A percentile compares a stretch with the other conserved stretches of the same genome.
These are phyloP conservation scores for Ambrosia artemisiifolia DNA, from an alignment of 129 eudicot genomes.

Conservation along the genomic window DNA sequence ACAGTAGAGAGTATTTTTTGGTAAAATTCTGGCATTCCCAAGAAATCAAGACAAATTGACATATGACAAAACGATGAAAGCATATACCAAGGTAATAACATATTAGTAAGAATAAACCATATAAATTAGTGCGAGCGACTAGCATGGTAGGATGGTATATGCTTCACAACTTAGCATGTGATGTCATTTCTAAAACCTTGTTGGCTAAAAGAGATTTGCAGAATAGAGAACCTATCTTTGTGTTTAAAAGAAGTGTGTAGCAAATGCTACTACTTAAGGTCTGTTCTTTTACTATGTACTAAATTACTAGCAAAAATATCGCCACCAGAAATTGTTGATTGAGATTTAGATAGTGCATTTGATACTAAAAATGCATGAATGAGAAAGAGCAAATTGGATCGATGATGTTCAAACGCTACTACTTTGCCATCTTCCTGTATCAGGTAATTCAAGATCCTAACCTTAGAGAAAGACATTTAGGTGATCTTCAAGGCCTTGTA, in stretches of 20 bases:
- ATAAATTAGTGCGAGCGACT: background rate
- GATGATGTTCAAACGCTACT: background rate
- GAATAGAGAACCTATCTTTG: background rate
- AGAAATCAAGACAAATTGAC: background rate
- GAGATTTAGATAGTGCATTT: background rate
- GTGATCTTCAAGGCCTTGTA: conserved; percentile 87
- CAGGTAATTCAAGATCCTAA: conserved; percentile 72
- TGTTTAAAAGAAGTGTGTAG: conserved; percentile 7
- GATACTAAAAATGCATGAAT: conserved; percentile 3
- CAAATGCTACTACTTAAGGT: background rate
- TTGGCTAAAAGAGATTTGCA: background rate
- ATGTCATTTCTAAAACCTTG: conserved; percentile 3
- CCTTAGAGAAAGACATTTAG: conserved; percentile 81
- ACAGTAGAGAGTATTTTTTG: background rate
- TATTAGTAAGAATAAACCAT: background rate
- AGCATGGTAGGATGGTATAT: conserved; percentile 18
- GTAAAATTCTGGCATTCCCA: background rate
- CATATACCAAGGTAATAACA: background rate
- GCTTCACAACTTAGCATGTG: conserved; percentile 8
- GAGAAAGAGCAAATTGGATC: background rate
- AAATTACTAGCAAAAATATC: background rate
- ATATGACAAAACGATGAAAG: background rate
- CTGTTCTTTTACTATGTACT: background rate
- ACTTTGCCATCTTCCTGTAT: conserved; percentile 11
- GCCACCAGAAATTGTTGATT: background rate